A percentile compares a stretch with the other conserved stretches of the same genome.
Conservation (phyloP, 2,329 filamentous ascomycete genomes). For the Fusarium succisae region DNA sequence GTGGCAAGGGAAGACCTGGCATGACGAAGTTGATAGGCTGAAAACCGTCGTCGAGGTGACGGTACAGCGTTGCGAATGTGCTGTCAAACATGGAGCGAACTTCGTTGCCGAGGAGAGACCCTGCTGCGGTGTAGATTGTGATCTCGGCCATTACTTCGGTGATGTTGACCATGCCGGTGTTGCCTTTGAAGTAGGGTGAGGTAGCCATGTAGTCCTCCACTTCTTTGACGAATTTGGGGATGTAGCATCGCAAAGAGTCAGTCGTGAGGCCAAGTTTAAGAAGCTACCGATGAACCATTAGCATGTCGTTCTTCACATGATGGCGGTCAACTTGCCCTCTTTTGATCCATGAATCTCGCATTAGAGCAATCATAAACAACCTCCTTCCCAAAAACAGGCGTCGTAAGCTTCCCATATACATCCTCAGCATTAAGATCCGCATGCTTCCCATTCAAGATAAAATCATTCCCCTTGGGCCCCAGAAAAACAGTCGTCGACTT, state of each 20-base stretch:
- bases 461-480: slow-evolving; percentile 85
- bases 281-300: slow-evolving; percentile 58
- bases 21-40: slow-evolving; percentile 88
- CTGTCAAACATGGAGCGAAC: slow-evolving; percentile 83
- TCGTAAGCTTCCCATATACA: slow-evolving; percentile 81
- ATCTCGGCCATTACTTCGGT: slow-evolving; percentile 82
- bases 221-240: slow-evolving; percentile 79
- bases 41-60: slow-evolving; percentile 90
- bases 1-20: slow-evolving; percentile 84
- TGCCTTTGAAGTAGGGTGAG: slow-evolving; percentile 70
- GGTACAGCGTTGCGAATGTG: slow-evolving; percentile 82
- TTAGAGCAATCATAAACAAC: slow-evolving; percentile 93
- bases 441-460: slow-evolving; percentile 89
- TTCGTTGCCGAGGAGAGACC: slow-evolving; percentile 83
- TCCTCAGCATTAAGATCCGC: slow-evolving; percentile 91
- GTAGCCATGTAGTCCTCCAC: slow-evolving; percentile 76
- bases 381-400: slow-evolving; percentile 79
- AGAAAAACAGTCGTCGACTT: slow-evolving; percentile 88
- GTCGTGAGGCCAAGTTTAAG: slow-evolving; percentile 82
- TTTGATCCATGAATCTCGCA: slow-evolving; percentile 92
- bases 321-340: slow-evolving; percentile 71
- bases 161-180: slow-evolving; percentile 75
- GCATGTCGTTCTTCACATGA: fast-evolving
- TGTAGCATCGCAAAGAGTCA: slow-evolving; percentile 76
- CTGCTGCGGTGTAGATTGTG: slow-evolving; percentile 90